Base-by-base conservation (phyloP, 148 eudicot species). In the Rheum nobile region DNA sequence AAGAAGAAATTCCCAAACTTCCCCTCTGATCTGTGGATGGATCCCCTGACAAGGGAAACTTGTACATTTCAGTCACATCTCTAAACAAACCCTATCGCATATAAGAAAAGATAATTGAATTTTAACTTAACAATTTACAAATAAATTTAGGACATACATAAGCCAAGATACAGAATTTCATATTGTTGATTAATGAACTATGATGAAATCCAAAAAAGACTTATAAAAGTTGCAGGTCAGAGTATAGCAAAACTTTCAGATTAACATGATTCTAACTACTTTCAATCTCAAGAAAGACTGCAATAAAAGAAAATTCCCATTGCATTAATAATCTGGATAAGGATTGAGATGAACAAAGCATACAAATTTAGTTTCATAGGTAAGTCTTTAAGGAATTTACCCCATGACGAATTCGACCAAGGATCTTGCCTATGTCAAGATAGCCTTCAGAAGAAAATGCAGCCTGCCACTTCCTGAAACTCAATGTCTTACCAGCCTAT, bases 1-100 rank as follows among this genome's bases (percentile, higher is more conserved):
- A 78, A 94, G 92, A 75, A 94, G 86, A 79, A 94, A 94, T 75
- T 94, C 98, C 98, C 98, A 94, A 59, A 95, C 99, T 85, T 91
- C 99, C 77, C 99, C 97, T 82, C 96, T 86, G 77, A 95, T 92
- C 76, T 88, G 82, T 16, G 99, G 99, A 82, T 95, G 99, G 77
- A 95, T 77, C 71, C 99, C 99, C 99, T 94, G 75, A 73, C 74
- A 75, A 78, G n/a, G 31, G 32, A 6, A 44, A 47, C 26, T 44
- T 75, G 31, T 10, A 29, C 43, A 75, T 19, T 42, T 75, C 34
- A 75, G 44, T 74, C 61, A 4, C 47, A 43, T 24, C 31, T 35
- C 28, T 74, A 74, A 38, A 19, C 2, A 11, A 42, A 24, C 19
- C 26, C 0, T 39, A 6, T 19, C 14, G 24, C 43, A 21, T 10